Evolutionary conservation across 1,284 basidiomycete genomes (phyloP), one percentile per base, ranked within the genome.

Genomic region (Cryptococcus hybrid): DNA sequence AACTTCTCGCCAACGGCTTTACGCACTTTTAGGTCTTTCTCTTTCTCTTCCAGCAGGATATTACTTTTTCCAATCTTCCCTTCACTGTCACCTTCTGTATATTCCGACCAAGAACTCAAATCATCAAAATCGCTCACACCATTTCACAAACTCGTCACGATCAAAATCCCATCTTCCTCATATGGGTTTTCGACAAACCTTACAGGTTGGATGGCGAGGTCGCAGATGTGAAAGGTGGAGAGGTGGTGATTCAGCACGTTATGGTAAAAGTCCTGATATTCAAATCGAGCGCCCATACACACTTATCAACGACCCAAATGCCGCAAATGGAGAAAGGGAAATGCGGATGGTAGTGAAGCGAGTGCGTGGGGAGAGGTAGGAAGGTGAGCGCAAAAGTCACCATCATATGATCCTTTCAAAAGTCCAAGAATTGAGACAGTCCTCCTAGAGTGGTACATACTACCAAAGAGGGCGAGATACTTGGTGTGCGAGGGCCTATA

Each of bases 211-310:
- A 63, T 51, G 65, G 62, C 5, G 51, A 44, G 9, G 47, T 52
- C 7, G 45, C 56, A 11, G 42, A 50, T 37, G 51, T 45, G 3
- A 55, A 50, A 46, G 50, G 57, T 5, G 64, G 58, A 6, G 61
- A 63, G 51, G 57, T 75, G 1, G 65, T 67, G 3, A 64, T 78
- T 18, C 71, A 75, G 52, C 77, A 78, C 60, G 64, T 78, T 44
- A 75, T 73, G 68, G 59, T 77, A 13, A 74, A 44, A 70, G 63
- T 35, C 75, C 76, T 7, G 64, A 70, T 59, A 65, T 78, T 12
- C 71, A 73, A 64, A 75, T 78, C 52, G 77, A 78, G 52, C 49
- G 77, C 40, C 72, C 74, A 5, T 77, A 77, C 60, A 78, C 77
- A 9, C 74, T 71, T 7, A 55, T 77, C 35, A 77, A 77, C 53